phyloP scores from a whole-genome alignment of 768 basidiomycete species.

The Termitomyces sp. region DNA sequence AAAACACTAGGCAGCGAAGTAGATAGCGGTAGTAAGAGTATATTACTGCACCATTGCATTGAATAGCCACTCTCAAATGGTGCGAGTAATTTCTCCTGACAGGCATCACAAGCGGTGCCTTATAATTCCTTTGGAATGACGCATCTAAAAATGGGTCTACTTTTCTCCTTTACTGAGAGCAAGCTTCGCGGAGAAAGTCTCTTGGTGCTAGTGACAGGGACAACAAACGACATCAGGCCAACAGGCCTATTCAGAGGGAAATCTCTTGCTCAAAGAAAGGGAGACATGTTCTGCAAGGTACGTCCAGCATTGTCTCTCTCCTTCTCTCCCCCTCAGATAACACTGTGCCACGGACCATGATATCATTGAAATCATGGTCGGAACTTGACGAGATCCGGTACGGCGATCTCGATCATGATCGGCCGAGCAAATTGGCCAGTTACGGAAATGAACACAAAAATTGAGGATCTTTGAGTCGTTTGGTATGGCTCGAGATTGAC shows the following conservation, averaged over 20 bases:
- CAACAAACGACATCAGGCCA: conserved; percentile 26
- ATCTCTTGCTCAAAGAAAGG: no score
- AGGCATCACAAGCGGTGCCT: no score
- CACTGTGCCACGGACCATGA: conserved; percentile 6
- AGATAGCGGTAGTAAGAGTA: no score
- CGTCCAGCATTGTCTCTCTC: neutral
- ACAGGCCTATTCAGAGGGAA: conserved; percentile 5
- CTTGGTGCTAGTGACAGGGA: conserved; percentile 29
- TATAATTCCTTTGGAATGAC: no score
- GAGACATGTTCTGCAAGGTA: no score
- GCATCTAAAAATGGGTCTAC: no score
- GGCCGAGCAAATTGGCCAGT: neutral
- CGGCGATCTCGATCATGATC: conserved; percentile 15
- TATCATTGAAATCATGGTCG: conserved; percentile 2
- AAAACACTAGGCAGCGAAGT: no score
- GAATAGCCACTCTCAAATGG: no score
- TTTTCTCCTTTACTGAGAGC: conserved; percentile 41
- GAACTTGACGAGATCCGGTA: conserved; percentile 9
- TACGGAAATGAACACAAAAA: neutral
- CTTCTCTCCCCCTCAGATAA: neutral
- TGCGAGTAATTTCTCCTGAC: no score
- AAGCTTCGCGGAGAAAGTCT: conserved; percentile 62
- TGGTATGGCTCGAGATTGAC: neutral
- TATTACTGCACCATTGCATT: no score
- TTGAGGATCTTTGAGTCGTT: neutral